Conservation (phyloP, 1,139 yeast species). For the Geotrichum armillariae region DNA sequence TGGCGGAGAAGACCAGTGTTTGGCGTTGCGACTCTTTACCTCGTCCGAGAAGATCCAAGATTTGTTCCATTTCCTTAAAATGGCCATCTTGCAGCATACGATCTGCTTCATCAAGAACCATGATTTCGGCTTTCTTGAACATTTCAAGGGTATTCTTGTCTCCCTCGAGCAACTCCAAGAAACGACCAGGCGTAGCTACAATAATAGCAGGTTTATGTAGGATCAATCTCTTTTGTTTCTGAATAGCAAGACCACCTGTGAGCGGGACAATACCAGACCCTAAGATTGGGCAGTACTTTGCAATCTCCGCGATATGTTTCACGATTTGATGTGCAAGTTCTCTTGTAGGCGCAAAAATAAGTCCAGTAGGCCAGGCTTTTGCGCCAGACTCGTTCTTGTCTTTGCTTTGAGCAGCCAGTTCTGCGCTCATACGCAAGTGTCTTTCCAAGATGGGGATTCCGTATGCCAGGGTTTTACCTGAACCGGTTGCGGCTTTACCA, state of each 20-base stretch:
- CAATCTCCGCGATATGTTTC: slow-evolving; percentile 65
- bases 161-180: slow-evolving; percentile 75
- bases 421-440: slow-evolving; percentile 27
- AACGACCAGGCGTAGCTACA: slow-evolving; percentile 96
- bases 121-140: slow-evolving; percentile 61
- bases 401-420: slow-evolving; percentile 22
- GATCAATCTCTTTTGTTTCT: slow-evolving; percentile 82
- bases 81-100: slow-evolving; percentile 93
- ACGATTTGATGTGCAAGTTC: slow-evolving; percentile 95
- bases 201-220: slow-evolving; percentile 74
- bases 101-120: slow-evolving; percentile 98
- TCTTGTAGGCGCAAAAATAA: slow-evolving; percentile 92
- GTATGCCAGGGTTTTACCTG: slow-evolving; percentile 95
- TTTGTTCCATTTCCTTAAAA: slow-evolving; percentile 87
- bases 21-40: slow-evolving; percentile 64
- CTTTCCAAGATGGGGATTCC: slow-evolving; percentile 91
- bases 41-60: slow-evolving; percentile 54
- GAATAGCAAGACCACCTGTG: slow-evolving; percentile 94
- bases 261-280: slow-evolving; percentile 67
- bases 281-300: slow-evolving; percentile 55
- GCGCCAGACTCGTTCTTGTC: slow-evolving; percentile 24
- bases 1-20: slow-evolving; percentile 90
- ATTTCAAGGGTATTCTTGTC: slow-evolving; percentile 51
- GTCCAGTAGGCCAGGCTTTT: slow-evolving; percentile 58
- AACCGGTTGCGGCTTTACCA: slow-evolving; percentile 97